phyloP scores from a whole-genome alignment of 768 basidiomycete genomes.

The Cytidiella melzeri region DNA sequence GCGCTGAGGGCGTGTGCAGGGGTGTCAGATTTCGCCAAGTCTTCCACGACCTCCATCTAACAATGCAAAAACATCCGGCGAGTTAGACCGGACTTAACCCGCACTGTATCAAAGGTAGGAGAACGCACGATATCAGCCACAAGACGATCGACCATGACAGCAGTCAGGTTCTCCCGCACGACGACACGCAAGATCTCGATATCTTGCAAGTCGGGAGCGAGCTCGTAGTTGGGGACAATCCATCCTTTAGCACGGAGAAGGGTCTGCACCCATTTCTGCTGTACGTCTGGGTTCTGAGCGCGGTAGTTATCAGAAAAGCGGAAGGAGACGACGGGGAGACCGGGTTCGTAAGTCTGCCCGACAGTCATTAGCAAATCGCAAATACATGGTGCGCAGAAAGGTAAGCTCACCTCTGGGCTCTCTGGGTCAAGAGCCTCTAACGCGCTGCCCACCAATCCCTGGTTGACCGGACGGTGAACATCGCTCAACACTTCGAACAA shows the following conservation, averaged over 20 bases:
- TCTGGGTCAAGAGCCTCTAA: conserved; percentile 40
- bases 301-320: conserved; percentile 50
- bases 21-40: conserved; percentile 41
- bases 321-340: conserved; percentile 49
- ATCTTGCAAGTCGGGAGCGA: conserved; percentile 44
- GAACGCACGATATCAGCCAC: conserved; percentile 59
- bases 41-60: conserved; percentile 63
- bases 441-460: conserved; percentile 20
- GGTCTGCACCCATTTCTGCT: conserved; percentile 54
- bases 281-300: conserved; percentile 44
- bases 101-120: background rate
- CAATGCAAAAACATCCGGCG: background rate
- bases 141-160: conserved; percentile 45
- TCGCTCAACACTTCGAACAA: conserved; percentile 49
- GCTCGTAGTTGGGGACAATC: conserved; percentile 59
- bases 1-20: conserved; percentile 46
- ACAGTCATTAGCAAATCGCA: conserved; percentile 5
- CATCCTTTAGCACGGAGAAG: conserved; percentile 43
- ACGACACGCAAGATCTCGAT: conserved; percentile 60
- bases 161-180: conserved; percentile 48
- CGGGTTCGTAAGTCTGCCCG: conserved; percentile 39
- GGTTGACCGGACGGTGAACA: conserved; percentile 39
- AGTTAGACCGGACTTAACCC: background rate
- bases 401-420: conserved; percentile 45
- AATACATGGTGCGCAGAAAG: background rate